Percentiles rank a stretch among this genome's conserved stretches.
phyloP scores from a whole-genome alignment of 768 basidiomycete genomes.

The Tylopilus intermedius region DNA sequence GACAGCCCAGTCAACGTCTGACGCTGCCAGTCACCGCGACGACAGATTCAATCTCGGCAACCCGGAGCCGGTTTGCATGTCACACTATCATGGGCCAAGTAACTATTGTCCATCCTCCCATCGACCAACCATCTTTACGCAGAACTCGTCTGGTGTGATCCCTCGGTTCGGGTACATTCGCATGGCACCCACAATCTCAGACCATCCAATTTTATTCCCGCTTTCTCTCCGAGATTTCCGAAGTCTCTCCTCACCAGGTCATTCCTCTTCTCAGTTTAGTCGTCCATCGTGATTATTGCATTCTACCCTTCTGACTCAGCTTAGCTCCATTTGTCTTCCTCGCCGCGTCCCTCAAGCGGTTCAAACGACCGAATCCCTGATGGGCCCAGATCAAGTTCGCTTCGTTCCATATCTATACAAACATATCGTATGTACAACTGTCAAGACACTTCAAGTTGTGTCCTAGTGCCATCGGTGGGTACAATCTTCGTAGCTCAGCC shows the following conservation, averaged over 20 bases:
- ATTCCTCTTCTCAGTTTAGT: conserved; percentile 71
- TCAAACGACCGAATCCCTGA: conserved; percentile 32
- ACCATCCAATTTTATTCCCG: conserved; percentile 73
- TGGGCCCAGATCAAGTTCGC: too few relatives aligned
- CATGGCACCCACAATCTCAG: conserved; percentile 68
- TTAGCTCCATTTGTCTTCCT: too few relatives aligned
- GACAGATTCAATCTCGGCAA: conserved; percentile 40
- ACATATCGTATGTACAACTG: too few relatives aligned
- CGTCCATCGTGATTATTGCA: conserved; percentile 54
- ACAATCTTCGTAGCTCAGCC: too few relatives aligned
- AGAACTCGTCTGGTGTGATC: conserved; percentile 57
- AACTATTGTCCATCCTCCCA: not conserved
- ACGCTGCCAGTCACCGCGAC: conserved; percentile 7
- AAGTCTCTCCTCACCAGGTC: conserved; percentile 48
- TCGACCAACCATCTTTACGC: conserved; percentile 41
- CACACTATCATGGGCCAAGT: not conserved
- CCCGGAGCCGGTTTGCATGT: not conserved
- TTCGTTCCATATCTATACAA: too few relatives aligned
- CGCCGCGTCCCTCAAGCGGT: not conserved
- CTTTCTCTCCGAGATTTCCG: conserved; percentile 51
- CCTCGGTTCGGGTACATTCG: conserved; percentile 68
- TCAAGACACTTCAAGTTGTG: too few relatives aligned
- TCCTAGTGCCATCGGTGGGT: too few relatives aligned
- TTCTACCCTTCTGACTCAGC: too few relatives aligned
- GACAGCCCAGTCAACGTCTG: conserved; percentile 36